Percentiles rank a stretch among this genome's conserved stretches.
phyloP scores from a whole-genome alignment of 2,329 filamentous ascomycete species.

The Colletotrichum coccodes region DNA sequence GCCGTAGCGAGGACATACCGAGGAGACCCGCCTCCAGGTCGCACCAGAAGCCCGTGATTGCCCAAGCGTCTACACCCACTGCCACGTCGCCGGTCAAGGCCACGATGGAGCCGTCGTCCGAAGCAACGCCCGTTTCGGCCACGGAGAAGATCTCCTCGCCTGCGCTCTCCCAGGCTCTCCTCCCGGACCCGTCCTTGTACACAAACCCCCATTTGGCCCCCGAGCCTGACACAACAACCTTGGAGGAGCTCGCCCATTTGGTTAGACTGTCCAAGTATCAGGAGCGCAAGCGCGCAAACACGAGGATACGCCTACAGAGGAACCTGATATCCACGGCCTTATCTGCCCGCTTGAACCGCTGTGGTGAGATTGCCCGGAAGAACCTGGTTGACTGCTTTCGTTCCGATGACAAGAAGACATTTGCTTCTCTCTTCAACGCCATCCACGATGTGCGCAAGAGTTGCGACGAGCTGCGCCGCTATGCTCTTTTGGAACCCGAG shows the following conservation, averaged over 20 bases:
- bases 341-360: conserved; percentile 78
- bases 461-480: conserved; percentile 77
- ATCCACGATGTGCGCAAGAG: conserved; percentile 83
- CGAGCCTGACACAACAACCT: conserved; percentile 73
- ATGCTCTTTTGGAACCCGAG: conserved; percentile 77
- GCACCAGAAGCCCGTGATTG: conserved; percentile 60
- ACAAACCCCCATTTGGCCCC: conserved; percentile 69
- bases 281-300: conserved; percentile 80
- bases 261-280: conserved; percentile 84
- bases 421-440: conserved; percentile 79
- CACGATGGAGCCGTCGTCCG: conserved; percentile 35
- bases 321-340: conserved; percentile 80
- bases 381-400: conserved; percentile 83
- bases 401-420: conserved; percentile 81
- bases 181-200: conserved; percentile 75
- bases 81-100: conserved; percentile 37
- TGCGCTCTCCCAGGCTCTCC: conserved; percentile 57
- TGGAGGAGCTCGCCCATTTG: conserved; percentile 82
- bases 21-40: conserved; percentile 47
- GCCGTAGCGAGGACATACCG: conserved; percentile 56
- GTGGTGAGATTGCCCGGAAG: conserved; percentile 78
- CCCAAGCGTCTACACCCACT: conserved; percentile 49
- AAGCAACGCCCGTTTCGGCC: conserved; percentile 41
- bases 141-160: conserved; percentile 55
- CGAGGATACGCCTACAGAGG: conserved; percentile 77